Evolutionary conservation across 2,329 filamentous ascomycete genomes (phyloP), one percentile per base, ranked within the genome.

Genomic region (Fonsecaea multimorphosa): DNA sequence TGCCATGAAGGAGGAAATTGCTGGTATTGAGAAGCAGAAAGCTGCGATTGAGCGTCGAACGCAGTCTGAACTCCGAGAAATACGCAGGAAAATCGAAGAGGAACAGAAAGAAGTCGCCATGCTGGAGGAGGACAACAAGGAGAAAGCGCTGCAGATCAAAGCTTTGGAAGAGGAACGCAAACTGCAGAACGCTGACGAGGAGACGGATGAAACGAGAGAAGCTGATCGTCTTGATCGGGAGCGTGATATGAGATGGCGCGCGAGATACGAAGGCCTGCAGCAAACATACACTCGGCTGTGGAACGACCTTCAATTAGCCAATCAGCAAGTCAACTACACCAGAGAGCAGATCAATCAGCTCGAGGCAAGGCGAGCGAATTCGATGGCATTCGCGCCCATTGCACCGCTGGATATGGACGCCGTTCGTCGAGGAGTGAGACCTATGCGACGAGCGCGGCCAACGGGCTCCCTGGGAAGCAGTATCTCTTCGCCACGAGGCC

Each of bases 111-210:
- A 79, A 12, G 84, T 87, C 77, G 87, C 85, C 68, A 72, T 76
- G 6, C 78, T 89, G 44, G 87, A 89, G 63, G 87, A 89, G 49
- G 84, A 86, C 60, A 85, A 89, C 55, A 84, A 84, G 66, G 83
- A 87, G 68, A 87, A 85, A 70, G 85, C 85, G 27, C 81, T 80
- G 2, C 83, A 86, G 55, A 85, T 89, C 75, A 88, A 89, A 76
- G 80, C 82, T 40, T 77, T 89, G 6, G 86, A 89, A 73, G 84
- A 86, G 64, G 83, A 87, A 74, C 77, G 83, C 66, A 82, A 85
- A 72, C 80, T 80, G 40, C 74, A 79, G 40, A 79, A 82, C 19
- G 78, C 69, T n/a, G 73, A 77, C n/a, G 78, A 77, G 24, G 80
- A 82, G 59, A 82, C 76, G 27, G 81, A 84, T 53, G 81, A 86